Evolutionary conservation across 164 flowering plant genomes (phyloP), one percentile per base, ranked within the genome.

Genomic region (Piper longum): DNA sequence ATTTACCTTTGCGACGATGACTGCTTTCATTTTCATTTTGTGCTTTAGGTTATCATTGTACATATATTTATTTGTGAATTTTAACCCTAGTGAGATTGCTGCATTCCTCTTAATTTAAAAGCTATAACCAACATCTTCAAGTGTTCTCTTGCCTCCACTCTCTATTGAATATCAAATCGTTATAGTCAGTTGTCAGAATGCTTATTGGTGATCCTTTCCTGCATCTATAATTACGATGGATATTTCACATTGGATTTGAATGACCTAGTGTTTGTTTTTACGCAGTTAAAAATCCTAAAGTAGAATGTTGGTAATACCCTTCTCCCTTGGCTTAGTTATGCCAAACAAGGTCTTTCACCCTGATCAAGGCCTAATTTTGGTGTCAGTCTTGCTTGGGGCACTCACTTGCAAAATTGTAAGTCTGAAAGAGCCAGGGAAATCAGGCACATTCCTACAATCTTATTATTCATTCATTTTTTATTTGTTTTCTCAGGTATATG

Each of bases 401-500:
- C 6, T 69, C 17, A 73, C 66, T 62, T 73, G 76, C 70, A 69
- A 60, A 61, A 59, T 69, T 62, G 76, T 73, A 64, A 73, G 76
- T 72, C 18, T 41, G 11, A 2, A 8, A 26, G 13, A 26, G 36
- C 1, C 36, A 26, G 36, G 36, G 36, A 26, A 26, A 26, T 26
- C 36, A 2, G 36, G 36, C 36, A 26, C 36, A 26, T 26, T 26
- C 36, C 36, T 26, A 26, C 36, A 26, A 26, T 26, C 36, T 26
- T 26, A 26, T 26, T 26, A 26, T 26, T 26, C 36, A 26, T 26
- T 26, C 36, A 26, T 26, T 57, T 57, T 57, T n/a, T 1, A 57
- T 57, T 36, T 36, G 41, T 36, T 18, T 9, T 11, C 76, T 73
- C 74, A 85, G 88, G 85, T 82, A 56, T 85, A 85, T 56, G 69